Base-by-base conservation (phyloP, 768 basidiomycete species). In the Clitopilus hobsonii region DNA sequence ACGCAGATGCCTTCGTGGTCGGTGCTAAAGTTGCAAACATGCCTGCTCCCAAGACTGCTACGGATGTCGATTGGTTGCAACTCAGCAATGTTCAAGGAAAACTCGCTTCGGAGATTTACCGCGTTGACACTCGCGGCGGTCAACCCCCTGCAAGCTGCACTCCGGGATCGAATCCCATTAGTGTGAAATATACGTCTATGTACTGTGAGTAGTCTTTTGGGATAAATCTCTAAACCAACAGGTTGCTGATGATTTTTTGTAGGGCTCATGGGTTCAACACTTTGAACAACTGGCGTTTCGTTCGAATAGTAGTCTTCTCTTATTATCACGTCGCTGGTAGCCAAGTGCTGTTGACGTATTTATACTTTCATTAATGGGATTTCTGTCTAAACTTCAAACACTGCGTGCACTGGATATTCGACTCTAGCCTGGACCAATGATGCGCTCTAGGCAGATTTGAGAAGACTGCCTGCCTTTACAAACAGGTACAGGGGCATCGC, bases 31-130 rank as follows among this genome's bases (percentile, higher is more conserved):
- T 65, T 18, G 76, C 67, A 0, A 68, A 71, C 53, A 51, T 83
- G 6, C 60, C 74, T 4, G 71, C 80, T 0, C 78, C 80, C 4
- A 69, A 68, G 4, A 69, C 74, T 18, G 45, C 63, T 0, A 52
- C 64, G 28, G 76, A 86, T 60, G 71, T 88, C 23, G 80, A 84
- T 56, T 85, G 82, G 80, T 68, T 86, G 3, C 66, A 75, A 58
- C 62, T 89, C 20, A 71, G 67, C n/a, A 63, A 58, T 23, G 68
- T 81, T 3, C 49, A 72, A 24, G 86, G 85, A 1, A 61, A 67
- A 2, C 66, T 86, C 29, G 84, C 84, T 0, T 72, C 66, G 27
- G 61, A 71, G 54, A 67, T 85, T 2, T 86, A 78, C 67, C 71
- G 85, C 38, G 67, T 79, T 3, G 68, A 81, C 57, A 86, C 83